phyloP scores from a whole-genome alignment of 1,284 basidiomycete genomes.

The Marasmius tenuissimus region DNA sequence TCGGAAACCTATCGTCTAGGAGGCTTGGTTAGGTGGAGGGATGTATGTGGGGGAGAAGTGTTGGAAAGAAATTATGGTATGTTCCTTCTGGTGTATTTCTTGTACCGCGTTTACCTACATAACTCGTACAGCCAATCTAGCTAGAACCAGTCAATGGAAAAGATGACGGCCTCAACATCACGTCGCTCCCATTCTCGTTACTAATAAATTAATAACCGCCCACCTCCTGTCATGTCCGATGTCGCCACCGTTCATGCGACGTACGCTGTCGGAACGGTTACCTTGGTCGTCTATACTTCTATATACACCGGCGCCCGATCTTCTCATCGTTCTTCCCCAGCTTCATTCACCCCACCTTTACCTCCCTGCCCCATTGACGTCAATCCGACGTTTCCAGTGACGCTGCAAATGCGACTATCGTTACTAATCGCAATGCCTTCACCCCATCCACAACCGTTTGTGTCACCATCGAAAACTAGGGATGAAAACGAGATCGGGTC shows the following conservation, averaged over 20 bases:
- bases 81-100: not conserved
- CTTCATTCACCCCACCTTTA: not conserved
- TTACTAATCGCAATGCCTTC: conserved; percentile 10
- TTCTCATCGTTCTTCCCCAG: not conserved
- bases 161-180: not conserved
- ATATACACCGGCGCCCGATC: too few relatives aligned
- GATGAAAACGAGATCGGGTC: conserved; percentile 5
- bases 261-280: too few relatives aligned
- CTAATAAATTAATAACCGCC: too few relatives aligned
- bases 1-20: conserved; percentile 8
- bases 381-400: not conserved
- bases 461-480: not conserved
- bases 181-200: too few relatives aligned
- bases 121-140: not conserved
- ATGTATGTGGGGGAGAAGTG: not conserved
- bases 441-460: not conserved
- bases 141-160: not conserved
- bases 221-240: too few relatives aligned
- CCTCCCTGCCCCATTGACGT: too few relatives aligned
- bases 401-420: not conserved
- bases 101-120: too few relatives aligned
- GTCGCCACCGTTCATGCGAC: too few relatives aligned
- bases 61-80: not conserved
- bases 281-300: too few relatives aligned
- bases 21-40: conserved; percentile 4